phyloP scores from a whole-genome alignment of 1,139 yeast species.

The Saccharomyces pastorianus region DNA sequence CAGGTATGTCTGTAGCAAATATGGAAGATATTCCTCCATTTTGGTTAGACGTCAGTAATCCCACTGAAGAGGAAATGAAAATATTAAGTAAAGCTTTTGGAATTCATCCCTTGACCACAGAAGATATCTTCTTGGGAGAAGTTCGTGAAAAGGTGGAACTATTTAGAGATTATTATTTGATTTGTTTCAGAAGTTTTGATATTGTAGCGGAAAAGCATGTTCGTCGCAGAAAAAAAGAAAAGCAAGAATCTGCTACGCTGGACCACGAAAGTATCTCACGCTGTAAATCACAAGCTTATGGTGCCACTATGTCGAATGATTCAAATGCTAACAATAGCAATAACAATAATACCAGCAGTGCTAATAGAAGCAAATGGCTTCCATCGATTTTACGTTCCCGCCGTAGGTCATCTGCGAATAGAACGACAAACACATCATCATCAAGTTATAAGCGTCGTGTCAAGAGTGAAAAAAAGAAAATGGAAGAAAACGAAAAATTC shows the following conservation, averaged over 20 bases:
- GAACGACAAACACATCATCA: constrained; percentile 6
- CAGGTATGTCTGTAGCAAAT: constrained; percentile 19
- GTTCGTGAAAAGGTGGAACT: constrained; percentile 92
- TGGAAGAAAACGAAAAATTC: constrained; percentile 33
- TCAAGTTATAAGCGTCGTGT: constrained; percentile 8
- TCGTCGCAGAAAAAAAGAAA: constrained; percentile 32
- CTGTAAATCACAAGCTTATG: constrained; percentile 6
- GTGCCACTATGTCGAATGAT: not conserved
- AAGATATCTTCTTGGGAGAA: constrained; percentile 89
- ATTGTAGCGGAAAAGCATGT: constrained; percentile 65
- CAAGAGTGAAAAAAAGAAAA: constrained; percentile 23
- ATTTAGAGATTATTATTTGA: constrained; percentile 80
- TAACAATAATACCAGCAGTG: constrained; percentile 4
- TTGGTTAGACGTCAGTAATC: constrained; percentile 89
- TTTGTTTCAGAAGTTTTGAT: constrained; percentile 90
- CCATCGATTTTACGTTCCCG: constrained; percentile 9
- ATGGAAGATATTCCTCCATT: constrained; percentile 45
- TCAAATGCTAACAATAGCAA: not conserved
- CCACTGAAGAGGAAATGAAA: constrained; percentile 95
- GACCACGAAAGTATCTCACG: constrained; percentile 4
- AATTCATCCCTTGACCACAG: constrained; percentile 91
- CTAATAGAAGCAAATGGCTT: constrained; percentile 9
- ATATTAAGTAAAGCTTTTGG: constrained; percentile 85
- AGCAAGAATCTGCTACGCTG: constrained; percentile 8
- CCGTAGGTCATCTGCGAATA: constrained; percentile 9